These are phyloP conservation scores for Boletus sensibilis DNA, from an alignment of 768 basidiomycete genomes.

Conservation along the genomic window DNA sequence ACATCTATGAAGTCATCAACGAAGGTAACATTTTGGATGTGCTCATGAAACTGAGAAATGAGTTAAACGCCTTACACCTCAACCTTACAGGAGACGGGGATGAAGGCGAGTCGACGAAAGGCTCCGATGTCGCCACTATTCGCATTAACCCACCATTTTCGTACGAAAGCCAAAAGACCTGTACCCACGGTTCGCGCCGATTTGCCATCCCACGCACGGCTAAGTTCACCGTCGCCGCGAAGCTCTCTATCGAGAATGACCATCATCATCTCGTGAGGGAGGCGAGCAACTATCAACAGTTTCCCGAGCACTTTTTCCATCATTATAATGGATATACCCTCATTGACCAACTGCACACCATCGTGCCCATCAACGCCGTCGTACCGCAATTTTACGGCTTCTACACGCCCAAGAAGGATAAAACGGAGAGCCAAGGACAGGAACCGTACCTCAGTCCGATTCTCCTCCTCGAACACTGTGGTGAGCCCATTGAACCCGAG, in stretches of 20 bases:
- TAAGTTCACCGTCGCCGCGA: constrained; percentile 43
- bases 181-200: not conserved
- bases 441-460: constrained; percentile 37
- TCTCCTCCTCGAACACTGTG: constrained; percentile 49
- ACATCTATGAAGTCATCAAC: not conserved
- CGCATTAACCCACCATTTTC: constrained; percentile 17
- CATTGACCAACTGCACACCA: constrained; percentile 33
- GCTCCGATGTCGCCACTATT: not conserved
- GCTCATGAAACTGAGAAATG: not conserved
- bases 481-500: constrained; percentile 31
- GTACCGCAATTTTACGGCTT: constrained; percentile 68
- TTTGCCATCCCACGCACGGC: constrained; percentile 28
- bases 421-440: rapidly evolving
- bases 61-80: not conserved
- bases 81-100: not conserved
- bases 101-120: not conserved
- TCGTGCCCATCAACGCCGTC: constrained; percentile 48
- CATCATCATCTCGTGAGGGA: constrained; percentile 35
- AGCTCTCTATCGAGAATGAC: constrained; percentile 43
- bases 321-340: constrained; percentile 28
- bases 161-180: constrained; percentile 10
- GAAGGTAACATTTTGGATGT: not conserved
- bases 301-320: constrained; percentile 29
- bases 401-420: constrained; percentile 37
- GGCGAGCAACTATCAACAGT: constrained; percentile 27